phyloP scores from a whole-genome alignment of 1,284 basidiomycete species.

The Irpex rosettiformis region DNA sequence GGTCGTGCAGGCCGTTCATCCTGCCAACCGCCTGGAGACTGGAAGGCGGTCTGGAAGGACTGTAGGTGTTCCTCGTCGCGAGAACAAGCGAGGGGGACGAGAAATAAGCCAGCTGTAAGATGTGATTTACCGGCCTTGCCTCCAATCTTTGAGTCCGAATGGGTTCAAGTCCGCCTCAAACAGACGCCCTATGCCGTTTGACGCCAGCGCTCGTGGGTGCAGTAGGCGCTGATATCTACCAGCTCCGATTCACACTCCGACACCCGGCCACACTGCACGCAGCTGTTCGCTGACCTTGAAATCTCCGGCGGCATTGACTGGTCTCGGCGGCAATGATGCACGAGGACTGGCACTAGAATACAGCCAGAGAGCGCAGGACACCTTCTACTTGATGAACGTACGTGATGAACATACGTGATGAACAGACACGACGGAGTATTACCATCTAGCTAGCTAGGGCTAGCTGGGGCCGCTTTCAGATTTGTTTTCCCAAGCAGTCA shows the following conservation, averaged over 20 bases:
- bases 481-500: conserved; percentile 2
- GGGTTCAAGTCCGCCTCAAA: conserved; percentile 13
- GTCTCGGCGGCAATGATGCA: conserved; percentile 1
- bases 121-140: conserved; percentile 3
- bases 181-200: conserved; percentile 1
- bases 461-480: not conserved
- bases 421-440: not conserved
- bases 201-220: too few relatives aligned
- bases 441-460: not conserved
- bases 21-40: conserved; percentile 15
- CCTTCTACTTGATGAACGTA: not conserved
- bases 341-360: not conserved
- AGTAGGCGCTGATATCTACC: too few relatives aligned
- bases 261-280: not conserved
- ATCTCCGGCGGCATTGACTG: not conserved
- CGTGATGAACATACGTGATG: not conserved
- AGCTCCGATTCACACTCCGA: conserved; percentile 1
- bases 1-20: conserved; percentile 47
- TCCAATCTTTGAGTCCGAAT: conserved; percentile 14
- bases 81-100: conserved; percentile 13
- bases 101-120: not conserved
- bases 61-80: conserved; percentile 5
- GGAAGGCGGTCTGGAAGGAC: conserved; percentile 11
- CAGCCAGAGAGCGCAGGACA: too few relatives aligned
- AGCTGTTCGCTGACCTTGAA: not conserved